Evolutionary conservation across 352 stramenopile species (phyloP).

Genomic region (Thalassiosira livingstoniorum): DNA sequence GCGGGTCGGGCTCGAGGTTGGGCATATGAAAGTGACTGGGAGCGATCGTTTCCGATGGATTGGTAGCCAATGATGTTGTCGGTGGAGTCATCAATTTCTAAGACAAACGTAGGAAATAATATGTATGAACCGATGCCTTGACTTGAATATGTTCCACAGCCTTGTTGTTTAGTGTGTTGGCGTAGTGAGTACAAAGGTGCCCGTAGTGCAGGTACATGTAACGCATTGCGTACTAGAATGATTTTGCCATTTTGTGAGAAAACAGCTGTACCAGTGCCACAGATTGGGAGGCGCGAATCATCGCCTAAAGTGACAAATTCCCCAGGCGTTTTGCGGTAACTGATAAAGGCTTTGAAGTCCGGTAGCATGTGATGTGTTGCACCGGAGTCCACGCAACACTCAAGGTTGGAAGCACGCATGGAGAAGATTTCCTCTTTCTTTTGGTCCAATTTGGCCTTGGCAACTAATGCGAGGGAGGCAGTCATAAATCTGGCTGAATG

Average conservation of each 20-base stretch:
- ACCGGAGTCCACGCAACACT: conserved; percentile 14
- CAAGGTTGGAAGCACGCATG: neutral
- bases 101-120: conserved; percentile 22
- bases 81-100: conserved; percentile 4
- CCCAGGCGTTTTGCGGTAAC: neutral
- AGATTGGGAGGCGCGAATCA: neutral
- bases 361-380: conserved; percentile 30
- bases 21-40: neutral
- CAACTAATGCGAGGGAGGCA: neutral
- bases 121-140: conserved; percentile 15
- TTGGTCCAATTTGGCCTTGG: neutral
- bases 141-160: conserved; percentile 7
- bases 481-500: neutral
- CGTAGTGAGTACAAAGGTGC: conserved; percentile 21
- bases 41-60: neutral
- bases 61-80: conserved; percentile 18
- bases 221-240: conserved; percentile 12
- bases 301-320: neutral
- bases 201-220: conserved; percentile 24
- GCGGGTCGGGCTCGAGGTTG: too few relatives aligned
- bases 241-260: conserved; percentile 28
- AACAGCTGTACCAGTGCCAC: conserved; percentile 8
- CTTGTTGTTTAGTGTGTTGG: conserved; percentile 1
- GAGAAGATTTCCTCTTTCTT: neutral
- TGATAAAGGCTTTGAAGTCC: conserved; percentile 17